These are phyloP conservation scores for Dactylellina drechsleri DNA, from an alignment of 2,329 filamentous ascomycete species.

Conservation along the genomic window DNA sequence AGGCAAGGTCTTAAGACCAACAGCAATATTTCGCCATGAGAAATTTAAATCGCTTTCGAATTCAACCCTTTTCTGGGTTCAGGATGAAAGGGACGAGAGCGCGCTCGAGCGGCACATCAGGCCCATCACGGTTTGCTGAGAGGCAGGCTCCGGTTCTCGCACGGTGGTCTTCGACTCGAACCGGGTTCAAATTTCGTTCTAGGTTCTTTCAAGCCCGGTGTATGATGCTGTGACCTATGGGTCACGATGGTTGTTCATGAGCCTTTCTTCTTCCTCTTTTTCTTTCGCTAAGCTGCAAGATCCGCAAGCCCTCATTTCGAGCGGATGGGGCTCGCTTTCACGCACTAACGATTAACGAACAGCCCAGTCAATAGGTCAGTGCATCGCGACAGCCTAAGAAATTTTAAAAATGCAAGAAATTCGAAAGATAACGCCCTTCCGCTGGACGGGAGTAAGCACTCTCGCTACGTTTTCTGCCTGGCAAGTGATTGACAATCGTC, in stretches of 20 bases:
- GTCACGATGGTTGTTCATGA: slow-evolving; percentile 9
- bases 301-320: slow-evolving; percentile 49
- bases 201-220: no score
- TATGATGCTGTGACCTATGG: slow-evolving; percentile 10
- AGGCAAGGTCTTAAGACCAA: slow-evolving; percentile 4
- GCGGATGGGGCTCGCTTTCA: slow-evolving; percentile 54
- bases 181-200: slow-evolving; percentile 12
- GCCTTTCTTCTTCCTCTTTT: slow-evolving; percentile 16
- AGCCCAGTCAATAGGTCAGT: slow-evolving; percentile 4
- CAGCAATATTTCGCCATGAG: slow-evolving; percentile 8
- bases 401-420: slow-evolving; percentile 14
- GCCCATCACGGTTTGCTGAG: slow-evolving; percentile 35
- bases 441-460: slow-evolving; percentile 6
- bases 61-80: neutral
- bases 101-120: slow-evolving; percentile 43
- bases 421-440: slow-evolving; percentile 34
- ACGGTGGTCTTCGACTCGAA: neutral
- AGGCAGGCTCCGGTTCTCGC: no score
- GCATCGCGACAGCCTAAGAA: slow-evolving; percentile 12
- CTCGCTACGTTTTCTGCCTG: slow-evolving; percentile 52
- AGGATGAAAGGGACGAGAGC: neutral
- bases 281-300: slow-evolving; percentile 47
- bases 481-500: slow-evolving; percentile 50
- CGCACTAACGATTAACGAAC: slow-evolving; percentile 40
- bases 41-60: neutral